phyloP scores from a whole-genome alignment of 805 yeast species.

The Scheffersomyces lignosus region DNA sequence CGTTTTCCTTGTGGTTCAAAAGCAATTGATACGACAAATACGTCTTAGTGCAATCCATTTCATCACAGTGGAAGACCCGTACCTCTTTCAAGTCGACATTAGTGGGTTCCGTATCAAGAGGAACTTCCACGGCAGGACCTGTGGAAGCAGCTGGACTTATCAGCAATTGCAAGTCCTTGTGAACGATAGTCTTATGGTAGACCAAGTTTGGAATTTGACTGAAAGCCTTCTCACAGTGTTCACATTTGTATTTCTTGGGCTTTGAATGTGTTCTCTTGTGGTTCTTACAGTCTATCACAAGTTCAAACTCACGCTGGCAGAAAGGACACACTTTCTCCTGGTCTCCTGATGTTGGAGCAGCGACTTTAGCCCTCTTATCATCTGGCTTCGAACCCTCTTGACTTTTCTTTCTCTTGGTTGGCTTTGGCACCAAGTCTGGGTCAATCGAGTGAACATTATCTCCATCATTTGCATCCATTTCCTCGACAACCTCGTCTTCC shows the following conservation, averaged over 20 bases:
- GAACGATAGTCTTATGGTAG: constrained; percentile 10
- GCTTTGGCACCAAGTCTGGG: not conserved
- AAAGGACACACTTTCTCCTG: not conserved
- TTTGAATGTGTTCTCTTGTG: constrained; percentile 10
- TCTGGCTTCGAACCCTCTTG: not conserved
- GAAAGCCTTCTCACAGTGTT: constrained; percentile 10
- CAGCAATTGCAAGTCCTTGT: constrained; percentile 6
- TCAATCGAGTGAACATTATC: not conserved
- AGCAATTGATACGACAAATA: constrained; percentile 4
- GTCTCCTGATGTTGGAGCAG: not conserved
- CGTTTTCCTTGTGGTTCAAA: constrained; percentile 5
- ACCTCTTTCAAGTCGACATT: constrained; percentile 1
- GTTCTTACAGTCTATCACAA: constrained; percentile 9
- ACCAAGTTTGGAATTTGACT: constrained; percentile 10
- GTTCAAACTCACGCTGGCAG: constrained; percentile 7
- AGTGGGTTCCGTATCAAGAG: too few species aligned
- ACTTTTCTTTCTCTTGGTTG: not conserved
- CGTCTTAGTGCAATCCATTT: not conserved
- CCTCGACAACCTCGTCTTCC: not conserved
- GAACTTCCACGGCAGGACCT: not conserved
- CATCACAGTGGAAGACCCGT: constrained; percentile 11
- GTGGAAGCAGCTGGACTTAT: not conserved
- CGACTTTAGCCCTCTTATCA: not conserved
- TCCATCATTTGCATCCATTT: not conserved
- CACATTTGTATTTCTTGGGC: constrained; percentile 9